Percentiles rank a stretch among this genome's conserved stretches.
Evolutionary conservation across 768 basidiomycete species (phyloP).

Genomic region (Sistotremastrum suecicum): DNA sequence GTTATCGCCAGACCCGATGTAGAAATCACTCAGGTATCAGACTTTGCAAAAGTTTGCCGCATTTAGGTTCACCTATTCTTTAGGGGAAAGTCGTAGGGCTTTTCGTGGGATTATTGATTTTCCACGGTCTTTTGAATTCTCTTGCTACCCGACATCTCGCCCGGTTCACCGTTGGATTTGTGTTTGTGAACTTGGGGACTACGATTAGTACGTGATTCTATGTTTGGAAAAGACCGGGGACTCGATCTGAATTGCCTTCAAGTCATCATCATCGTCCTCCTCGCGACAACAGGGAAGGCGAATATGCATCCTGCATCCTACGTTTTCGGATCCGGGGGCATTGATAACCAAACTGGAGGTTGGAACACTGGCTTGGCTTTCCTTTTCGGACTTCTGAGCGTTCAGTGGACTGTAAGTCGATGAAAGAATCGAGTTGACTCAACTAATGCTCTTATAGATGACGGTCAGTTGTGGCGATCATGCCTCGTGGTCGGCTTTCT

Average conservation of each 20-base stretch:
- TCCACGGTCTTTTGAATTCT: constrained; percentile 72
- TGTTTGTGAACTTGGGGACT: constrained; percentile 78
- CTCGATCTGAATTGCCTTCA: neutral
- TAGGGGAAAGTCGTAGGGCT: constrained; percentile 66
- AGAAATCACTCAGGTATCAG: constrained; percentile 34
- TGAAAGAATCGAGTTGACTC: neutral
- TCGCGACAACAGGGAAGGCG: constrained; percentile 54
- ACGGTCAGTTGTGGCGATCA: constrained; percentile 25
- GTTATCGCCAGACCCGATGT: constrained; percentile 36
- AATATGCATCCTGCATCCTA: constrained; percentile 75
- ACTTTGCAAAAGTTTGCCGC: neutral
- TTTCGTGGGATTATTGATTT: constrained; percentile 57
- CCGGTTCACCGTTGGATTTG: constrained; percentile 57
- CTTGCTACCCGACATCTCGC: constrained; percentile 66
- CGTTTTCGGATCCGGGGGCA: constrained; percentile 63
- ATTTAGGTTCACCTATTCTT: neutral
- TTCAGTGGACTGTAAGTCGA: constrained; percentile 68
- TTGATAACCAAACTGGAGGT: constrained; percentile 69
- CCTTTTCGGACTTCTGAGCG: constrained; percentile 70
- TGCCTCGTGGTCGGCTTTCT: constrained; percentile 2
- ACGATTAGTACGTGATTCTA: constrained; percentile 36
- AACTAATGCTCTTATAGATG: constrained; percentile 27
- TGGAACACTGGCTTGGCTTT: constrained; percentile 72
- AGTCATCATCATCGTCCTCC: constrained; percentile 78
- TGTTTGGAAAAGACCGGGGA: neutral